Conservation (phyloP, 768 basidiomycete genomes). For the Cystofilobasidium ferigula region DNA sequence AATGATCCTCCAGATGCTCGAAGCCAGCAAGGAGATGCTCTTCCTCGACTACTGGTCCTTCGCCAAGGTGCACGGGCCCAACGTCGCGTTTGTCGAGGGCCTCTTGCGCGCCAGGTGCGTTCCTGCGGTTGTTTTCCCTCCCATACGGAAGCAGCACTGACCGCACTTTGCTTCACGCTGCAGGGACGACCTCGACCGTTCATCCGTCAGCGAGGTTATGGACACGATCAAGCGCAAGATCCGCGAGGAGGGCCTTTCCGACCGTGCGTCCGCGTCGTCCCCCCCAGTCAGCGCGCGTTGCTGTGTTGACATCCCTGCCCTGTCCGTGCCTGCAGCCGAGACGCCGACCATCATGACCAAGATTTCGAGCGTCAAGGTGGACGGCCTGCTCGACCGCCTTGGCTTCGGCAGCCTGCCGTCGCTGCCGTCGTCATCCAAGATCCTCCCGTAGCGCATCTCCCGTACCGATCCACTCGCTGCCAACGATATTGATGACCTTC, state of each 20-base stretch:
- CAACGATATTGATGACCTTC: background rate
- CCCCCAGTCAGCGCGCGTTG: too few relatives aligned
- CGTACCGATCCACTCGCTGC: background rate
- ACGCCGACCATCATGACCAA: constrained; percentile 89
- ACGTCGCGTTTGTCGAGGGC: constrained; percentile 78
- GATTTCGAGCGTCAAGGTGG: constrained; percentile 37
- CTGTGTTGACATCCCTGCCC: constrained; percentile 4
- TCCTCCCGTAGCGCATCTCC: background rate
- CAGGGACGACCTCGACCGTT: constrained; percentile 73
- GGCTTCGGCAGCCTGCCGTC: constrained; percentile 7
- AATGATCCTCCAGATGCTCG: constrained; percentile 64
- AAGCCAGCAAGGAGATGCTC: constrained; percentile 75
- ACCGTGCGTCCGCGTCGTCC: background rate
- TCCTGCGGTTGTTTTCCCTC: background rate
- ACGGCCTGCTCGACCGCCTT: constrained; percentile 5
- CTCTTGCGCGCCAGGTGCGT: constrained; percentile 62
- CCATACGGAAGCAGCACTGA: too few relatives aligned
- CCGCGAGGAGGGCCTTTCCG: constrained; percentile 54
- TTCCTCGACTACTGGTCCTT: constrained; percentile 90
- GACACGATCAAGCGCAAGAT: constrained; percentile 85
- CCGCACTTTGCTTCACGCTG: background rate
- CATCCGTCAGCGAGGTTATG: constrained; percentile 78
- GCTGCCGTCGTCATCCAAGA: background rate
- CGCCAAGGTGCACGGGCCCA: constrained; percentile 85
- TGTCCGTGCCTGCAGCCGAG: constrained; percentile 44